Evolutionary conservation across 78 protist genomes (phyloP).

Genomic region (Pigoraptor vietnamica): DNA sequence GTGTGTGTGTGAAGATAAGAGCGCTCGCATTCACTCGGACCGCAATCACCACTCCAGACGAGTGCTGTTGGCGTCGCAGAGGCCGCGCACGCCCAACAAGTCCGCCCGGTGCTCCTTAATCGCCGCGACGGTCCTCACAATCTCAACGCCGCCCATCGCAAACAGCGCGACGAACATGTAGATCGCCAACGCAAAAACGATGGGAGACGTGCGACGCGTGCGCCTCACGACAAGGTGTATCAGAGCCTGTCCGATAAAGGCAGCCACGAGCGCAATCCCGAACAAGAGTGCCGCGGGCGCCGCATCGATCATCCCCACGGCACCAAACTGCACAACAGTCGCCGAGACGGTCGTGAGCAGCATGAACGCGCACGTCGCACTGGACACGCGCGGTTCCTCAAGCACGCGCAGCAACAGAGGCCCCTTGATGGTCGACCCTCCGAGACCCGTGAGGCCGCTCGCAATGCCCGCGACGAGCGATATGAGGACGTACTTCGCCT

Average conservation of each 20-base stretch:
- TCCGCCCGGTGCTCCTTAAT: neutral
- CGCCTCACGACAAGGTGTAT: neutral
- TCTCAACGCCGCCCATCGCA: neutral
- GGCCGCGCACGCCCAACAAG: neutral
- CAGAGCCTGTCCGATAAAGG: neutral
- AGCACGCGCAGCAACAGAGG: neutral
- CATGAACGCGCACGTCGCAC: neutral
- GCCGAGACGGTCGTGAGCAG: neutral
- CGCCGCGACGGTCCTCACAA: neutral
- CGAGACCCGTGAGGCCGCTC: neutral
- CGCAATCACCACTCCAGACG: neutral
- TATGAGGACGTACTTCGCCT: neutral
- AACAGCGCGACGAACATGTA: neutral
- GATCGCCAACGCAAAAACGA: neutral
- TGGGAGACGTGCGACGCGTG: neutral
- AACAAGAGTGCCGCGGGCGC: neutral
- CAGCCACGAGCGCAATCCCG: neutral
- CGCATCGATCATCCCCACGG: neutral
- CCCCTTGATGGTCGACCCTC: neutral
- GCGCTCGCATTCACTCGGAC: too few species aligned
- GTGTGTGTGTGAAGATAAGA: too few species aligned
- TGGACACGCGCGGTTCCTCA: neutral
- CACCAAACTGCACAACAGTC: neutral
- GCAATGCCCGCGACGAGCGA: neutral
- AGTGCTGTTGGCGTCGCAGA: neutral